Conservation (phyloP, 768 basidiomycete species). For the Gymnopilus junonius region DNA sequence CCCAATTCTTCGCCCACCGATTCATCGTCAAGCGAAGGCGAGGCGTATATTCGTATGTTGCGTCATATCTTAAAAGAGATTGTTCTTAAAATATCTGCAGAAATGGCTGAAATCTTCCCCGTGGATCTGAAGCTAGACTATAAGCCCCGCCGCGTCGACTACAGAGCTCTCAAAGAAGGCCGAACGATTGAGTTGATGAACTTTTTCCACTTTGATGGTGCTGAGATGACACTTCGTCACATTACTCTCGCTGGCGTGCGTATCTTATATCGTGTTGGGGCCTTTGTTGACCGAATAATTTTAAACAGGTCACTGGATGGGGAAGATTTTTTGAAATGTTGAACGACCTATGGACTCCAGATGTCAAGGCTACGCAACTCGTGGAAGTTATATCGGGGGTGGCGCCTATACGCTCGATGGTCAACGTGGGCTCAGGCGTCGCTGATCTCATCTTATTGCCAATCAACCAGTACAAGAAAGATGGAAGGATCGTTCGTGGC, state of each 20-base stretch:
- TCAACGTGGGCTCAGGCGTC: slow-evolving; percentile 96
- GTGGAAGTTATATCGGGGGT: slow-evolving; percentile 97
- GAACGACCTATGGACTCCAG: slow-evolving; percentile 99
- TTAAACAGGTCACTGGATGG: slow-evolving; percentile 89
- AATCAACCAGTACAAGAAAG: slow-evolving; percentile 97
- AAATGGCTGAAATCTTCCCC: slow-evolving; percentile 94
- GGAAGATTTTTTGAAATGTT: slow-evolving; percentile 84
- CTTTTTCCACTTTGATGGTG: slow-evolving; percentile 99
- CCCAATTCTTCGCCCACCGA: slow-evolving; percentile 44
- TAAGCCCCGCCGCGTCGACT: slow-evolving; percentile 97
- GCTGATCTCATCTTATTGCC: slow-evolving; percentile 96
- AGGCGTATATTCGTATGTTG: slow-evolving; percentile 43
- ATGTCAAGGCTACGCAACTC: slow-evolving; percentile 97
- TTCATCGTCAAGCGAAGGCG: slow-evolving; percentile 44
- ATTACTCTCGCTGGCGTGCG: slow-evolving; percentile 90
- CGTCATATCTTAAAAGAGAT: not conserved
- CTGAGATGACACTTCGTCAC: slow-evolving; percentile 96
- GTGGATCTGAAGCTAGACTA: slow-evolving; percentile 97
- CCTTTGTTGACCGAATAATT: slow-evolving; percentile 2
- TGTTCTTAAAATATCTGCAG: slow-evolving; percentile 39
- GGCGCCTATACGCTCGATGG: slow-evolving; percentile 92
- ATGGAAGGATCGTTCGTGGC: slow-evolving; percentile 89
- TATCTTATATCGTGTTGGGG: not conserved
- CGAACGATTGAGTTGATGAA: slow-evolving; percentile 98
- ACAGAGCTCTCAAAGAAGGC: slow-evolving; percentile 87